Conservation (phyloP, 495 filamentous ascomycete species). For the Tuber indicum region DNA sequence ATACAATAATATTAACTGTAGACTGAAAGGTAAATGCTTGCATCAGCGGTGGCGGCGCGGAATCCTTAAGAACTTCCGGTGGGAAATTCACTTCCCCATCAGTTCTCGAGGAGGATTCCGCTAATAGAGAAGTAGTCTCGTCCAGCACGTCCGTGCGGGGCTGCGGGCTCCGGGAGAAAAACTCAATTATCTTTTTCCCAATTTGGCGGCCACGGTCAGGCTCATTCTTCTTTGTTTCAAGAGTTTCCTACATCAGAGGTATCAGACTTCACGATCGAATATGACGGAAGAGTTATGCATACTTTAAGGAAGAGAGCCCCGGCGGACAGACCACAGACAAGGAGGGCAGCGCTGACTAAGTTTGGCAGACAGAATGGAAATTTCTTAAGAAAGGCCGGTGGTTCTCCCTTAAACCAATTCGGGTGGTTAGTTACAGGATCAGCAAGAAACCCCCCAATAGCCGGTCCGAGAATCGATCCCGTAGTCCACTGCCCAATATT, state of each 20-base stretch:
- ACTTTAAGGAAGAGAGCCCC: constrained; percentile 58
- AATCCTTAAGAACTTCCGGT: constrained; percentile 17
- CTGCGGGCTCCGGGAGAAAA: constrained; percentile 40
- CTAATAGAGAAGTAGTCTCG: constrained; percentile 30
- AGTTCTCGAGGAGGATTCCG: constrained; percentile 17
- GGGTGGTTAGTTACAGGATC: constrained; percentile 67
- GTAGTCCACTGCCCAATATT: constrained; percentile 55
- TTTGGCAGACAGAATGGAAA: constrained; percentile 83
- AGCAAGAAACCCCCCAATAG: constrained; percentile 77
- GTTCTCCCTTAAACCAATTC: constrained; percentile 52
- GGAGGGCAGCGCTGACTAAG: constrained; percentile 62
- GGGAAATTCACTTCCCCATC: constrained; percentile 42
- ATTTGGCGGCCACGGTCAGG: constrained; percentile 51
- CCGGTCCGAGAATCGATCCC: constrained; percentile 80
- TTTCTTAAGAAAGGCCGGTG: constrained; percentile 58
- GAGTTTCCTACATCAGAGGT: constrained; percentile 47
- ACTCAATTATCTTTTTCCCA: constrained; percentile 45
- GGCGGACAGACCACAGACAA: constrained; percentile 64
- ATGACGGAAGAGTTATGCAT: background rate
- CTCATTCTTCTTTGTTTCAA: constrained; percentile 47
- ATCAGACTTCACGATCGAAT: background rate
- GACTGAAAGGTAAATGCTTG: constrained; percentile 71
- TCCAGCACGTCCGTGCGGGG: constrained; percentile 43
- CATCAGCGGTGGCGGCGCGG: constrained; percentile 48
- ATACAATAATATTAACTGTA: constrained; percentile 59